A percentile compares a stretch with the other conserved stretches of the same genome.
phyloP scores from a whole-genome alignment of 768 basidiomycete species.

The Dentipellis sp. region DNA sequence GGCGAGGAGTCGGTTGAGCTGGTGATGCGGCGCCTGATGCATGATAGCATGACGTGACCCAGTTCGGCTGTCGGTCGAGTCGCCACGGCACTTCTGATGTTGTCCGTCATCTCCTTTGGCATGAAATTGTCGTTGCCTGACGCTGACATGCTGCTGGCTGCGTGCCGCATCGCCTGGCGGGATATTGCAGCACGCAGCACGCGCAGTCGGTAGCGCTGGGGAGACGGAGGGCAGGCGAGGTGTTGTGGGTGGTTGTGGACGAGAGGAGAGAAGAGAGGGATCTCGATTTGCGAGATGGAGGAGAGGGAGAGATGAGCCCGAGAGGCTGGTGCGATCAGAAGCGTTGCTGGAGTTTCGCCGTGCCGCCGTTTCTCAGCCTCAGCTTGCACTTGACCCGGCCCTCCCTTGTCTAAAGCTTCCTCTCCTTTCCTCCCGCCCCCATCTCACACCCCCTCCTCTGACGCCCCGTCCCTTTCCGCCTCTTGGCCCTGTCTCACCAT shows the following conservation, averaged over 20 bases:
- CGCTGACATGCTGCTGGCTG: not conserved
- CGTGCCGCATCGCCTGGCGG: not conserved
- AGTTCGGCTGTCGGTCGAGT: not conserved
- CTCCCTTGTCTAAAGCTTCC: not conserved
- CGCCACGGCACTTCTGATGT: not conserved
- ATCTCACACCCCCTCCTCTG: not conserved
- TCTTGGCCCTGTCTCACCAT: not conserved
- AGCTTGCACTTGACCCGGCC: not conserved
- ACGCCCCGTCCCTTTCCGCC: too few relatives aligned
- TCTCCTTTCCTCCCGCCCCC: not conserved
- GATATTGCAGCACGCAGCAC: not conserved
- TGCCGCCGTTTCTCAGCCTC: not conserved
- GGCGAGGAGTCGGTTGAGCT: not conserved
- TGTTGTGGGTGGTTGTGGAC: not conserved
- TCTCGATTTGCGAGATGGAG: too few relatives aligned
- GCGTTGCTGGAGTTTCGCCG: not conserved
- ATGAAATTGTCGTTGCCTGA: not conserved
- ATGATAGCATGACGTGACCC: not conserved
- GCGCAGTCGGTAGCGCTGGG: not conserved
- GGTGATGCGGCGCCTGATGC: not conserved
- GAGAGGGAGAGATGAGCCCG: not conserved
- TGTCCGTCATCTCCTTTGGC: not conserved
- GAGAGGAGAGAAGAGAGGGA: too few relatives aligned
- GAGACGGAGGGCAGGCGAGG: not conserved
- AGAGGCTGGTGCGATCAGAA: not conserved